phyloP scores from a whole-genome alignment of 177 flowering plant genomes.

The Vitis hybrid region DNA sequence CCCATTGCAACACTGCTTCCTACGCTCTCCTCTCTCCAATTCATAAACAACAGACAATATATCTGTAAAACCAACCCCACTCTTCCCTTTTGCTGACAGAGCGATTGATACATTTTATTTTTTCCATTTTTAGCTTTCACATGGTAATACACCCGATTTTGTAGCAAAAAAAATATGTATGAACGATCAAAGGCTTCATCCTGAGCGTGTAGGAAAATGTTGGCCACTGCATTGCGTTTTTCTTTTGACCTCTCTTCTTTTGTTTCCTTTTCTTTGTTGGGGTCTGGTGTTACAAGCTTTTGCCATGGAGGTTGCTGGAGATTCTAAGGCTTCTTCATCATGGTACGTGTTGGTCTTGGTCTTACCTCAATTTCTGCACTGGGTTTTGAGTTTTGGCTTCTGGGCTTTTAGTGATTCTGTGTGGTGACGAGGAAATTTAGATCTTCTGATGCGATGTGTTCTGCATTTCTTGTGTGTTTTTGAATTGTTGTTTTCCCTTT shows the following conservation, averaged over 20 bases:
- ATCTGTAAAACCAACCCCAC: too few species aligned
- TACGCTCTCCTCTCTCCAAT: not conserved
- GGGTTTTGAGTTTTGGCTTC: not conserved
- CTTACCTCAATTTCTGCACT: not conserved
- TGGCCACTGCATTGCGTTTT: not conserved
- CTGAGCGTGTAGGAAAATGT: too few species aligned
- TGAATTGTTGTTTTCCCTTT: too few species aligned
- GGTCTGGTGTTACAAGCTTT: not conserved
- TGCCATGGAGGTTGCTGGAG: conserved; percentile 19
- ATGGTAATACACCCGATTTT: too few species aligned
- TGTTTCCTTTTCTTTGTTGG: not conserved
- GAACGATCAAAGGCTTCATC: too few species aligned
- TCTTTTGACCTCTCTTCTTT: not conserved
- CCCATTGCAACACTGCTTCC: conserved; percentile 7
- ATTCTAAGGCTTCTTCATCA: conserved; percentile 4
- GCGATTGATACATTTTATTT: too few species aligned
- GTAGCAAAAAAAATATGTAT: too few species aligned
- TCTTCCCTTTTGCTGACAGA: too few species aligned
- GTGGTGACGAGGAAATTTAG: too few species aligned
- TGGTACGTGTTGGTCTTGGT: conserved; percentile 21
- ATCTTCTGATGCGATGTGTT: too few species aligned
- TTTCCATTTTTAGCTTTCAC: too few species aligned
- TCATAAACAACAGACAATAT: not conserved
- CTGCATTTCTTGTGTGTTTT: too few species aligned
- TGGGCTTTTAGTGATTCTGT: not conserved